Evolutionary conservation across 257 asterid genomes (phyloP), one percentile per base, ranked within the genome.

Genomic region (Cinchona pubescens): DNA sequence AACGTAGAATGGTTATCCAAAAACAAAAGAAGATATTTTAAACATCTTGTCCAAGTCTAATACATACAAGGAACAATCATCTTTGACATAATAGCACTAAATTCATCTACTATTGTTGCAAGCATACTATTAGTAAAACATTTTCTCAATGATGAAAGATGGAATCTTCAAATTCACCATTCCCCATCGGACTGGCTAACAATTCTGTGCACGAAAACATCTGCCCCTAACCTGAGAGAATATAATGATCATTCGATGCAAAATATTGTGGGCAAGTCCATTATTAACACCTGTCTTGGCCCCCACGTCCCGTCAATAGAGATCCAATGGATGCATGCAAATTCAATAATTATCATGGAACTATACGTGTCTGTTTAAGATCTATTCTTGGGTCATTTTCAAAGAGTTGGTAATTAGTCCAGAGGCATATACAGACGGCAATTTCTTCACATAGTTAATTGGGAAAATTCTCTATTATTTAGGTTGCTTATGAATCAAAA

Each of bases 301-400:
- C 62, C 61, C 62, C 14, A 56, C 13, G 3, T 21, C 58, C 11
- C 12, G 45, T 15, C 32, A 46, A 2, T 34, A 7, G 62, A 27
- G 6, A 19, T 1, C 30, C 46, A 21, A 42, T 21, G 30, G 35
- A 29, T n/a, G n/a, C 43, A 37, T 37, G 43, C 67, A 34, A 38
- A 38, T 71, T 27, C 27, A 43, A 19, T 42, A 51, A 75, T 63
- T 32, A 30, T 77, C 68, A 82, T 85, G 46, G 61, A 61, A 13
- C 59, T 62, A 48, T 9, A 23, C 73, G 76, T 80, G 76, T 79
- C 85, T 82, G 78, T 85, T 74, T 67, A 82, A 71, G 79, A 82
- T 87, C 82, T 84, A 82, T 45, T 51, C 11, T 32, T 53, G 35
- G 18, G 81, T 82, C 85, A 76, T 74, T 81, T 67, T 82, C 86